Evolutionary conservation across 108 stramenopile genomes (phyloP), one percentile per base, ranked within the genome.

Genomic region (Stephanodiscus minutulus): DNA sequence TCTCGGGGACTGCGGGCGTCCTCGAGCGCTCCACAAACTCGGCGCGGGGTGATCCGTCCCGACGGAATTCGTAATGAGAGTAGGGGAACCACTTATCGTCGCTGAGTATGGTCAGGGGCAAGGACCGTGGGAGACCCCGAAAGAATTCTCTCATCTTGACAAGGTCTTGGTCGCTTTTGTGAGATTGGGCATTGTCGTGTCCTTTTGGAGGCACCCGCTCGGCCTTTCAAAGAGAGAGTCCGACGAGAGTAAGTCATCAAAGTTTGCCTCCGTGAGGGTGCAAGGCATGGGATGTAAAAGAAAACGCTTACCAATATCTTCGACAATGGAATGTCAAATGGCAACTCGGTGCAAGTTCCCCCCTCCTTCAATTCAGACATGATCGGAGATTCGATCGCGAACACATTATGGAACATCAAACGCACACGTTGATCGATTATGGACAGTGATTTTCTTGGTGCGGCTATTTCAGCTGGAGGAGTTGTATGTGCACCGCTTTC

Each of bases 51-150:
- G 72, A 61, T 10, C 78, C 78, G 58, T 79, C 72, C 15, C 36
- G 35, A 55, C 59, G 33, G 54, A 79, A 79, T 41, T 37, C 66
- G n/a, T 73, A 79, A 57, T 79, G 78, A 21, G 72, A 68, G 36
- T 79, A 79, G 37, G 78, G 78, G 33, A 68, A 57, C 78, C 78
- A 79, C 41, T 58, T 79, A 47, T 79, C 78, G 15, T 73, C 48
- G 71, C 78, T 79, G 10, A 79, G 39, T 36, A 79, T 72, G 18
- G 66, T 48, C 0, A 55, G 21, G 8, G 78, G 72, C 43, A 60
- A 61, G 9, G 66, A 66, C 0, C 20, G 22, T 15, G 78, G 66
- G 44, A 73, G 66, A 17, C 41, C 27, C 24, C 49, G 25, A 18
- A 72, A 35, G 49, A 43, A 69, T 21, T 57, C 7, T 56, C 55